A percentile compares a stretch with the other conserved stretches of the same genome.
phyloP scores from a whole-genome alignment of 2,329 filamentous ascomycete species.

The Cryphonectria carpinicola region DNA sequence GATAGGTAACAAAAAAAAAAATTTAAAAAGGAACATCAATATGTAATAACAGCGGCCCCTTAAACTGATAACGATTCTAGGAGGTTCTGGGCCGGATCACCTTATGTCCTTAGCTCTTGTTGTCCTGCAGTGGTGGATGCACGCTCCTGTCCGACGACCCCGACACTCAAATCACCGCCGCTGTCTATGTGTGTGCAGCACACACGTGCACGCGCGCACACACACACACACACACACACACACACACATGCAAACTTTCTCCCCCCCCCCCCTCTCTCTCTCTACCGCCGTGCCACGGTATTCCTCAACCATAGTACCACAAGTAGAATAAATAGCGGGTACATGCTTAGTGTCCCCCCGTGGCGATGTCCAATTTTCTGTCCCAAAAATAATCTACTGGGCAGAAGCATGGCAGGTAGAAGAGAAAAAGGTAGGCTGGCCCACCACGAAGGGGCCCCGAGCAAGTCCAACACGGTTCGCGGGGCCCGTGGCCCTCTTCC shows the following conservation, averaged over 20 bases:
- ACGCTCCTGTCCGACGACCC: not conserved
- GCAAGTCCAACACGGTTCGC: not conserved
- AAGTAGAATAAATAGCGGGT: not conserved
- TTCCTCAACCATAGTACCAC: not conserved
- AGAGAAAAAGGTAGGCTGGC: not conserved
- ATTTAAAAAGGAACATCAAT: not conserved
- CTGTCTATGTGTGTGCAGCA: not conserved
- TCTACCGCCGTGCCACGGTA: not conserved
- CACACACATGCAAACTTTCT: not conserved
- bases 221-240: too few relatives aligned
- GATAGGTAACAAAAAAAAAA: not conserved
- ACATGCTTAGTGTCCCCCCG: not conserved
- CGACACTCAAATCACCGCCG: not conserved
- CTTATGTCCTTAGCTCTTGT: not conserved
- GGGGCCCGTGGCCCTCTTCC: not conserved
- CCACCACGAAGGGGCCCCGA: not conserved
- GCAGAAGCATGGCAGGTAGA: not conserved
- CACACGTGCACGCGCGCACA: too few relatives aligned
- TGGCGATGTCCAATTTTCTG: conserved; percentile 3
- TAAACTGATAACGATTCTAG: not conserved
- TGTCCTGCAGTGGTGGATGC: not conserved
- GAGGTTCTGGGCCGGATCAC: not conserved
- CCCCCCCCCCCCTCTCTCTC: too few relatives aligned
- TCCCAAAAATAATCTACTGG: not conserved
- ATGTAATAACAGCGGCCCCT: not conserved